Percentiles rank a stretch among this genome's conserved stretches.
Conservation (phyloP, 2,329 filamentous ascomycete genomes). For the Torrubiellomyces zombiae region DNA sequence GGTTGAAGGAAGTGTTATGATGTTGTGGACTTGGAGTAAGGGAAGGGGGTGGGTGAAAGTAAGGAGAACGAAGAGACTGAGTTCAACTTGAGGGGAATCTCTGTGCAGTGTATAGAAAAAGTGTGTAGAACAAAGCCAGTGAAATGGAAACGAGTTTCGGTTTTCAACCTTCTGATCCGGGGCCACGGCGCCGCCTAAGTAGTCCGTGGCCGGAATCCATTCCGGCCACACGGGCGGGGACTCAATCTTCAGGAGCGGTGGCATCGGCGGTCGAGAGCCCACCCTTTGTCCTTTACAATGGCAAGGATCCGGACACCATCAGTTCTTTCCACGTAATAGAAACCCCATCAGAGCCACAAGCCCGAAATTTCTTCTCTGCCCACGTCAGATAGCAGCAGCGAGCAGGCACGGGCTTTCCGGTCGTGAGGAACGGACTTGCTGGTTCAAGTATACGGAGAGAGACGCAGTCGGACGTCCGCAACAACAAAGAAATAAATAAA, state of each 20-base stretch:
- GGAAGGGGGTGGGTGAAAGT: slow-evolving; percentile 1
- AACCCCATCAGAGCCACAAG: too few relatives aligned
- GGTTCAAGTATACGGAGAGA: too few relatives aligned
- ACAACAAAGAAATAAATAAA: too few relatives aligned
- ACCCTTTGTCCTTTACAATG: slow-evolving; percentile 5
- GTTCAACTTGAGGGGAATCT: too few relatives aligned
- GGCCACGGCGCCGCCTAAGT: slow-evolving; percentile 24
- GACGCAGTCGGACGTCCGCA: too few relatives aligned
- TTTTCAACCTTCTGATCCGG: slow-evolving; percentile 5
- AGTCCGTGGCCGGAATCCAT: slow-evolving; percentile 30
- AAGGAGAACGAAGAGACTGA: too few relatives aligned
- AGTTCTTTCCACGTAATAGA: slow-evolving; percentile 14
- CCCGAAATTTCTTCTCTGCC: slow-evolving; percentile 1
- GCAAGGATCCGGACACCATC: too few relatives aligned
- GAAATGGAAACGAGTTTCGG: slow-evolving; percentile 1
- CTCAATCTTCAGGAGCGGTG: slow-evolving; percentile 7
- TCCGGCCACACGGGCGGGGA: slow-evolving; percentile 24
- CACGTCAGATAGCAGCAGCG: too few relatives aligned
- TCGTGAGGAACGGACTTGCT: too few relatives aligned
- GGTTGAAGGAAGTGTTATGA: slow-evolving; percentile 2
- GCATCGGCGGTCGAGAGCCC: slow-evolving; percentile 7
- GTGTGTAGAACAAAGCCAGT: too few relatives aligned
- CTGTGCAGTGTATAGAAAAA: too few relatives aligned
- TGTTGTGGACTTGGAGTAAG: slow-evolving; percentile 1
- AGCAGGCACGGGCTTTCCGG: too few relatives aligned